Base-by-base conservation (phyloP, 2,329 filamentous ascomycete species). In the Beauveria rudraprayagi region DNA sequence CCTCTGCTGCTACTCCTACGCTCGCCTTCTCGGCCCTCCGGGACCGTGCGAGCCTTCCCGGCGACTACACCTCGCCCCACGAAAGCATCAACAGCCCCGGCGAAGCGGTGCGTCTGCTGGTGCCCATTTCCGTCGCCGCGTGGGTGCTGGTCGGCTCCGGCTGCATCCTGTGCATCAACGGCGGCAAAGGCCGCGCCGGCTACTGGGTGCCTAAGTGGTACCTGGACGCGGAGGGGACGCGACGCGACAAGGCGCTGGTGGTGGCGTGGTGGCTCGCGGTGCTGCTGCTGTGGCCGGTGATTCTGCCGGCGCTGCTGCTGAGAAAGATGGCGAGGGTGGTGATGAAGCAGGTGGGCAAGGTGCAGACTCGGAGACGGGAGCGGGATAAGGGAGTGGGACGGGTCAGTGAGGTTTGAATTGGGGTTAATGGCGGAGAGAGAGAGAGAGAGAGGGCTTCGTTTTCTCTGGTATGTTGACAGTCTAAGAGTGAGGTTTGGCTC, bases 241-340 rank as follows among this genome's bases (percentile, higher is more conserved):
- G 16, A 3, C 60, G 60, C 55, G 66, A 71, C n/a, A 66, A 64
- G 47, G 54, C 64, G 5, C 19, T 61, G 7, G 66, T 74, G 47
- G 63, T 55, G 10, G 56, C 46, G 1, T 73, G 71, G 72, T 74
- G 71, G 71, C 16, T 61, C 1, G 65, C 60, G 2, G 65, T 72
- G 1, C 24, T 73, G 24, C 44, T 72, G 43, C 61, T 69, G n/a
- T 74, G 72, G 62, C 86, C 85, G 4, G 79, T 78, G 67, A 93
- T 91, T 66, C 78, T 84, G 56, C 76, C 78, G 0, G 89, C 92
- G 67, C 86, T 83, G 65, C 86, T 88, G 68, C 24, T 44, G 11
- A 14, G 52, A 6, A 56, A 52, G 53, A 17, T 56, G 24, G 53
- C 34, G 17, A n/a, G 53, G 10, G 10, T 2, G 16, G 44, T 34